A percentile compares a stretch with the other conserved stretches of the same genome.
Evolutionary conservation across 1,284 basidiomycete genomes (phyloP).

Genomic region (Malassezia dermatis): DNA sequence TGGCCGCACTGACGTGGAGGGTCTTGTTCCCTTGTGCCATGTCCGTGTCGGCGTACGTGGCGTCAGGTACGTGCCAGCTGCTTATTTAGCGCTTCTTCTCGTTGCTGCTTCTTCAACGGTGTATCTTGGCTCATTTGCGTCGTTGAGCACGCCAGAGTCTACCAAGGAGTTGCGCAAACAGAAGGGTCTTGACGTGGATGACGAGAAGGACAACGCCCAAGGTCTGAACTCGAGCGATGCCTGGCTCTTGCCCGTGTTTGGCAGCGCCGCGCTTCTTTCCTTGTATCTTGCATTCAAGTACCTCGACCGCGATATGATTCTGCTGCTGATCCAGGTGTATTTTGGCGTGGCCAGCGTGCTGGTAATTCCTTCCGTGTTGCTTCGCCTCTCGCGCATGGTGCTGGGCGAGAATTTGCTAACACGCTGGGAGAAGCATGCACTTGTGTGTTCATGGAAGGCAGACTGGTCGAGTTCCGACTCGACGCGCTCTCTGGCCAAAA

Average conservation of each 20-base stretch:
- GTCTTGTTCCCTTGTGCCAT: neutral
- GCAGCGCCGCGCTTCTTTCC: conserved; percentile 33
- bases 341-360: conserved; percentile 38
- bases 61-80: conserved; percentile 20
- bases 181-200: conserved; percentile 3
- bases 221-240: conserved; percentile 38
- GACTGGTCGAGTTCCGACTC: neutral
- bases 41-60: conserved; percentile 24
- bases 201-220: conserved; percentile 33
- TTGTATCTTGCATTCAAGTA: conserved; percentile 43
- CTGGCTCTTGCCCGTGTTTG: conserved; percentile 43
- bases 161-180: conserved; percentile 28
- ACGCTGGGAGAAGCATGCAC: neutral
- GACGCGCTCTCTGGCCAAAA: neutral
- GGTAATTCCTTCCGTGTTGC: conserved; percentile 29
- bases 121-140: conserved; percentile 34
- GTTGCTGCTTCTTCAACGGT: conserved; percentile 9
- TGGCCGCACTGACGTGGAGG: neutral
- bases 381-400: neutral
- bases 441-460: neutral
- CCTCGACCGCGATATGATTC: conserved; percentile 37
- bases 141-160: conserved; percentile 36
- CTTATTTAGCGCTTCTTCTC: neutral
- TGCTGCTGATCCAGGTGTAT: conserved; percentile 38
- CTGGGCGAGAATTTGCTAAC: neutral